Evolutionary conservation across 257 asterid species (phyloP), one percentile per base, ranked within the genome.

Genomic region (Parsonsia alboflavescens): DNA sequence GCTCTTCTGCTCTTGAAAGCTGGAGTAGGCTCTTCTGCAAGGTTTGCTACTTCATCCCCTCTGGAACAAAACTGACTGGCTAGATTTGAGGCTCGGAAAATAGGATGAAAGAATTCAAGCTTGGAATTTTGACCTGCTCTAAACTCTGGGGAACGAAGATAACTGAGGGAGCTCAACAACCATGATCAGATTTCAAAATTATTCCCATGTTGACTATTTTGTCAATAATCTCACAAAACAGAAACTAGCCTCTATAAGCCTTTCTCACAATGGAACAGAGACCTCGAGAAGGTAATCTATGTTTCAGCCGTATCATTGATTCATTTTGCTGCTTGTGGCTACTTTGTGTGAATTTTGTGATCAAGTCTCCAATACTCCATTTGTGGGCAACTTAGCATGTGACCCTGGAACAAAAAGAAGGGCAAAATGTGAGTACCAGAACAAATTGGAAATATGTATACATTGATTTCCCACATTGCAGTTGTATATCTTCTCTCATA

Each of bases 1-100:
- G 78, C 78, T 92, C n/a, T 95, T 90, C 76, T 88, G 93, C 84
- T 95, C 99, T 77, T 93, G 83, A 91, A n/a, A 53, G 49, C 46
- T 54, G 11, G 26, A 11, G n/a, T 17, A 8, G 22, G 45, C 39
- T 33, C 39, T 33, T 24, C 22, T 30, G 68, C 68, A 30, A 33
- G 12, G 39, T 52, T 72, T 28, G 22, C 22, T 39, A 19, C 46
- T 73, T 59, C 36, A 16, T 39, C 30, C 28, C 28, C 46, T 21
- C 19, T 24, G 15, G 66, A 73, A 21, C 28, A 57, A 73, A 15
- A 46, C 63, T 64, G 50, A 67, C 54, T 12, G 33, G 12, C 48
- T 26, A 53, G 6, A 2, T 44, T 68, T 28, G 21, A 44, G 76
- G 70, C 53, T 45, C 36, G 15, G 17, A 13, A 19, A 4, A 61